phyloP scores from a whole-genome alignment of 352 stramenopile species.

The Phytophthora hibernalis region DNA sequence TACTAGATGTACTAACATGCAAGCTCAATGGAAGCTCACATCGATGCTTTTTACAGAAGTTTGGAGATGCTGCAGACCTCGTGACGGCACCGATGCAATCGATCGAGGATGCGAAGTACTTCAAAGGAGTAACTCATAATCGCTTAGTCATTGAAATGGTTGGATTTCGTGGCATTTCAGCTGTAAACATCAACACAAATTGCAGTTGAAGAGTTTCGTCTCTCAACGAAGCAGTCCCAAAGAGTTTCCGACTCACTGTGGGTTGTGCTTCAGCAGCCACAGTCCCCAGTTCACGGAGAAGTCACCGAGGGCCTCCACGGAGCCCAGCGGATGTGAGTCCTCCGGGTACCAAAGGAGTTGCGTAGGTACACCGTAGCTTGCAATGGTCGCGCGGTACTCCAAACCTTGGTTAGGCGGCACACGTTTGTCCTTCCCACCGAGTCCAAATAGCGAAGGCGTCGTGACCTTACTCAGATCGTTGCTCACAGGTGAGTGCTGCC shows the following conservation, averaged over 20 bases:
- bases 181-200: background rate
- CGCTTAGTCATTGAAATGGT: background rate
- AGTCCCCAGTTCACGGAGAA: conserved; percentile 82
- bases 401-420: conserved; percentile 93
- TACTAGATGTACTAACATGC: too few relatives aligned
- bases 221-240: too few relatives aligned
- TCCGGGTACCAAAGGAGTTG: conserved; percentile 79
- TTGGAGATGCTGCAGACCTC: too few relatives aligned
- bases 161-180: too few relatives aligned
- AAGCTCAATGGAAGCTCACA: too few relatives aligned
- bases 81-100: too few relatives aligned
- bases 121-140: too few relatives aligned
- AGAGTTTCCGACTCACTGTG: conserved; percentile 17
- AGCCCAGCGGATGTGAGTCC: conserved; percentile 74
- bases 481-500: conserved; percentile 87
- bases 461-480: conserved; percentile 87
- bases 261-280: conserved; percentile 74
- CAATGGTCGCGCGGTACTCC: conserved; percentile 93
- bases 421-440: conserved; percentile 92
- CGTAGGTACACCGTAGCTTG: conserved; percentile 55
- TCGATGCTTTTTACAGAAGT: too few relatives aligned
- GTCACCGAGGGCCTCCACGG: conserved; percentile 69
- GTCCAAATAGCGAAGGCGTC: conserved; percentile 91
- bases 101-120: too few relatives aligned
- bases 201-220: background rate